Conservation (phyloP, 2,329 filamentous ascomycete genomes). For the Ceratocystis albifundus region DNA sequence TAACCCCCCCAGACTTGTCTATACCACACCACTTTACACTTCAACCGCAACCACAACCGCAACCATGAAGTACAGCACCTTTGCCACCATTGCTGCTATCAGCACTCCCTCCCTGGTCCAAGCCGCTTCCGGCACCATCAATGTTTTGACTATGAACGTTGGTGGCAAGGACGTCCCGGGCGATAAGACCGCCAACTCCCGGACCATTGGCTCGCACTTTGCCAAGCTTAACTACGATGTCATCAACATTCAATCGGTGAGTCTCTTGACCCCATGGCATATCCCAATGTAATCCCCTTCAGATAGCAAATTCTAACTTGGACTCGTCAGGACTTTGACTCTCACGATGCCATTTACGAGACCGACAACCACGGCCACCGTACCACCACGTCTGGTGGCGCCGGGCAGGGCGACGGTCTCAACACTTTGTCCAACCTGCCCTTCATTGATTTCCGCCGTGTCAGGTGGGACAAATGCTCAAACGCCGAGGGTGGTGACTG, state of each 20-base stretch:
- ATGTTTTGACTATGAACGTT: constrained; percentile 46
- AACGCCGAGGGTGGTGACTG: no score
- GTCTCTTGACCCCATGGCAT: not conserved
- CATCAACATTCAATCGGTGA: constrained; percentile 52
- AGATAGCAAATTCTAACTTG: constrained; percentile 3
- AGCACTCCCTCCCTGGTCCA: constrained; percentile 18
- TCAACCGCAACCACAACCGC: not conserved
- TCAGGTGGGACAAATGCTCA: no score
- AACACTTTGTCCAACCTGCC: no score
- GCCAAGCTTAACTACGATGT: constrained; percentile 47
- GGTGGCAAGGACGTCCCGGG: constrained; percentile 50
- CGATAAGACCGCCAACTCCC: constrained; percentile 48
- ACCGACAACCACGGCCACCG: constrained; percentile 49
- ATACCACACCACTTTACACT: not conserved
- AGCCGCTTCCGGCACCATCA: constrained; percentile 34
- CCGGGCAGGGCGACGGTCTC: constrained; percentile 44
- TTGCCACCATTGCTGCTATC: constrained; percentile 16
- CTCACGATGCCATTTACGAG: constrained; percentile 51
- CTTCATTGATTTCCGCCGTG: no score
- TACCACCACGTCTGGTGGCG: constrained; percentile 51
- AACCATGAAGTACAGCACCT: constrained; percentile 20
- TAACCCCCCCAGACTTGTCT: no score
- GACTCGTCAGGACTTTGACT: constrained; percentile 47
- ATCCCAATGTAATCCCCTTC: not conserved
- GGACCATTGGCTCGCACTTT: constrained; percentile 45